Conservation (phyloP, 1,284 basidiomycete species). For the Ceratobasidium sp. region DNA sequence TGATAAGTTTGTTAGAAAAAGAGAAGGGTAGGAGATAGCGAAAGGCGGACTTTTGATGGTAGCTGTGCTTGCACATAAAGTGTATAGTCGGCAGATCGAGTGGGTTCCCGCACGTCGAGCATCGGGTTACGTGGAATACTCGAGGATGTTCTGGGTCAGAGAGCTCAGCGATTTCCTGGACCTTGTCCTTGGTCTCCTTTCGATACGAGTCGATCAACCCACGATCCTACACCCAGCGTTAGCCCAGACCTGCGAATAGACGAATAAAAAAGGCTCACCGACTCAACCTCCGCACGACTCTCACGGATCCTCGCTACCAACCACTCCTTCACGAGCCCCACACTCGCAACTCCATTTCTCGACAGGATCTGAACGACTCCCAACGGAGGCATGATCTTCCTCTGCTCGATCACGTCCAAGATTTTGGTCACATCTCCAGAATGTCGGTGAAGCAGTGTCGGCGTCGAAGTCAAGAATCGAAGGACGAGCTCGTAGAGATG, state of each 20-base stretch:
- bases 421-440: slow-evolving; percentile 77
- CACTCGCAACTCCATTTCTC: slow-evolving; percentile 86
- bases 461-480: slow-evolving; percentile 86
- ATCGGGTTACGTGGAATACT: slow-evolving; percentile 94
- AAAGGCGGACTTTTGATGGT: slow-evolving; percentile 83
- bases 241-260: not conserved
- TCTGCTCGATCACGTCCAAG: slow-evolving; percentile 81
- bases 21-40: not conserved
- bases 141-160: slow-evolving; percentile 80
- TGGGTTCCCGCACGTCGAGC: slow-evolving; percentile 87
- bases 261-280: slow-evolving; percentile 66
- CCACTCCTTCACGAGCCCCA: slow-evolving; percentile 93
- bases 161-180: slow-evolving; percentile 84
- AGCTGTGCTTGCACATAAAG: slow-evolving; percentile 98
- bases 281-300: slow-evolving; percentile 79
- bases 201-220: slow-evolving; percentile 89
- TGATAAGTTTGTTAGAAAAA: slow-evolving; percentile 31
- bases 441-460: slow-evolving; percentile 77
- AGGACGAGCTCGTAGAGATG: slow-evolving; percentile 91
- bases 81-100: slow-evolving; percentile 94
- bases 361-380: slow-evolving; percentile 90
- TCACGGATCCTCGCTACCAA: slow-evolving; percentile 81
- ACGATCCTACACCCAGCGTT: slow-evolving; percentile 72
- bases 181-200: slow-evolving; percentile 82
- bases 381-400: slow-evolving; percentile 87